Conservation (phyloP, 2,329 filamentous ascomycete genomes). For the Trichoderma lentiforme region DNA sequence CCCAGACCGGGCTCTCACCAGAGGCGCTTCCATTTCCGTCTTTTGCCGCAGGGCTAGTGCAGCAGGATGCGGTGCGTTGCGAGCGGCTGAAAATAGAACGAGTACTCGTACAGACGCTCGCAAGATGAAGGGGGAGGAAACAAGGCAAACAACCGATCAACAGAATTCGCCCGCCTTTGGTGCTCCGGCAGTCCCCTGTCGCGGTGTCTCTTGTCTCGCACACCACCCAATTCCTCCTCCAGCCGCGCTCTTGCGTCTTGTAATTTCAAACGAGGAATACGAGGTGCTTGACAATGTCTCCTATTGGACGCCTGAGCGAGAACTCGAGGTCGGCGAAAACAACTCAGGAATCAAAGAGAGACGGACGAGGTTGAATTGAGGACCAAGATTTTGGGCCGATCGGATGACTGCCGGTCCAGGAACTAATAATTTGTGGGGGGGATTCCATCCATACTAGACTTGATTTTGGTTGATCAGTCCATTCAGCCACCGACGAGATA, state of each 20-base stretch:
- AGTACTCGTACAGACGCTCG: neutral
- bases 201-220: neutral
- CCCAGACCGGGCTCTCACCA: conserved; percentile 8
- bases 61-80: conserved; percentile 5
- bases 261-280: neutral
- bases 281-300: neutral
- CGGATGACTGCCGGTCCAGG: conserved; percentile 7
- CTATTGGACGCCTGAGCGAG: neutral
- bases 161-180: neutral
- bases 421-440: neutral
- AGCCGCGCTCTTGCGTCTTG: neutral
- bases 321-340: neutral
- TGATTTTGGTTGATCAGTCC: neutral
- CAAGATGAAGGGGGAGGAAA: neutral
- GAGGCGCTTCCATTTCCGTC: conserved; percentile 12
- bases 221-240: neutral
- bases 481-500: neutral
- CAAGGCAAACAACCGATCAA: neutral
- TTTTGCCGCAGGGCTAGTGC: neutral
- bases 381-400: conserved; percentile 11
- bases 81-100: neutral
- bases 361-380: neutral
- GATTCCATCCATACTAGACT: neutral
- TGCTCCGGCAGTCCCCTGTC: neutral
- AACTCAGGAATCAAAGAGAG: neutral